Evolutionary conservation across 805 yeast species (phyloP), one percentile per base, ranked within the genome.

Genomic region (Kluyveromyces dobzhanskii): DNA sequence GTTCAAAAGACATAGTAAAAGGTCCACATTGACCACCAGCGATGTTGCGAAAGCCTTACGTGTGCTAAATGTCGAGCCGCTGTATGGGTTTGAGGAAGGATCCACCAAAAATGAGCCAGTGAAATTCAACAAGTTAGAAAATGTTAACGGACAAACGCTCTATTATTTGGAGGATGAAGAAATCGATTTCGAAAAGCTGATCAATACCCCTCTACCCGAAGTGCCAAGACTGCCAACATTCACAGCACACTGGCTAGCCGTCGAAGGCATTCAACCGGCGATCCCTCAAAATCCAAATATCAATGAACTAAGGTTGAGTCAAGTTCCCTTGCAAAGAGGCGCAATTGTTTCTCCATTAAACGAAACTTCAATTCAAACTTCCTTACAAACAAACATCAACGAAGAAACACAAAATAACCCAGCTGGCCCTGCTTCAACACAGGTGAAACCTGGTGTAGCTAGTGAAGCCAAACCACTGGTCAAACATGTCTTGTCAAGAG

Each of bases 231-330:
- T 81, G 44, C 80, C 94, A 2, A 80, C 95, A 0, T 88, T 85
- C 59, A 87, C 97, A 0, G 94, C 97, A 4, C 94, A 84, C 58
- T 90, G 98, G 97, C 69, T 94, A 24, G 97, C 98, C 0, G 85
- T 92, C 39, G 99, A 92, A 62, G 99, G 99, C 42, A 95, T 92
- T 7, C 99, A 92, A 57, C 98, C 99, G 1, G 80, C 92, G 24
- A 90, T 92, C 40, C 94, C 97, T 2, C 98, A 94, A 62, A 92
- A 92, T 64, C 99, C 99, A 17, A 58, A 66, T 14, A 73, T 80
- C 36, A 70, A 77, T 37, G 97, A 88, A 49, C 80, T 90, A 45
- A 78, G 79, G 56, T 43, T 54, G 10, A 73, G 76, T 25, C 64
- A 85, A 40, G 84, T 94, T 14, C 86, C 95, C 4, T 69, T 77